Evolutionary conservation across 495 filamentous ascomycete genomes (phyloP), one percentile per base, ranked within the genome.

Genomic region (Penicillium flavigenum): DNA sequence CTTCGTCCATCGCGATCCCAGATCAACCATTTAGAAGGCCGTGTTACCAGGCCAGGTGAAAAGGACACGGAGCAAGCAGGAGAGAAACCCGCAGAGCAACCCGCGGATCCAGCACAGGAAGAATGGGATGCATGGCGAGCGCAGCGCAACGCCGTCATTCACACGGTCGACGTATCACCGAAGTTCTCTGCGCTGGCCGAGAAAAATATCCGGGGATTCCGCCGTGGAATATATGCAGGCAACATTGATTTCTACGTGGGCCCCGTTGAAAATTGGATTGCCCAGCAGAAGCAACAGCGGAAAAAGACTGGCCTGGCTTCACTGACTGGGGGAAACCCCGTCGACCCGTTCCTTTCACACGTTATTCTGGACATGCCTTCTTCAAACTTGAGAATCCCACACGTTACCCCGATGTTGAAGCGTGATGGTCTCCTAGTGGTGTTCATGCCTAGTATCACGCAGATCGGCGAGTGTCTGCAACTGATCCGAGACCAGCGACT

Each of bases 381-480:
- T 24, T 74, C 82, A 0, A 71, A 89, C 34, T 51, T 72, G 12
- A 79, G 87, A 59, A 73, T 92, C n/a, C 74, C 72, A 1, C 77
- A 79, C 52, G 77, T 88, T 26, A 71, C 76, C 0, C 69, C 79
- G 12, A 78, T 83, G n/a, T 65, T 92, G 54, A 76, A 77, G 22
- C 71, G 76, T 0, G 78, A 88, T 67, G 89, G 87, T 1, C 63
- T 79, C 4, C 69, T 93, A 2, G 73, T 84, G 24, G 82, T 89
- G 17, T 93, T 89, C 66, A 84, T 82, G 68, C 89, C 89, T 3
- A 89, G 83, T 59, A 83, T 93, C 55, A 90, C 87, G 6, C 90
- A 92, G 70, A 88, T 92, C 55, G 80, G 76, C 36, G 75, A 81
- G 1, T 84, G 82, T 49, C 69, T 90, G 41, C 72, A 80, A 49